phyloP scores from a whole-genome alignment of 352 stramenopile genomes.

The Phytophthora ramorum region DNA sequence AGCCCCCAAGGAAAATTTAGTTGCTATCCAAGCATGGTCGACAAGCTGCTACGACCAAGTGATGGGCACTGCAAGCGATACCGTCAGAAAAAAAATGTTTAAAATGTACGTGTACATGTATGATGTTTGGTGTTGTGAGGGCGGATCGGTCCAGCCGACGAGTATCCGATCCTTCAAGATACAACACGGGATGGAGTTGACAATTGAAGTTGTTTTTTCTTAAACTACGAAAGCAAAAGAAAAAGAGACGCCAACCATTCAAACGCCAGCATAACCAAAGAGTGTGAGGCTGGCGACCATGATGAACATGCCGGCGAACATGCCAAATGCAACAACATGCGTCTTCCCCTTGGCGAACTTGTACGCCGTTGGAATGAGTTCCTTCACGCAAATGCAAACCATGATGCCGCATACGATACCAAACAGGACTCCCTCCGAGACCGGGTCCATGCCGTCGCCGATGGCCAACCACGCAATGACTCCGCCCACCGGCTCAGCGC shows the following conservation, averaged over 20 bases:
- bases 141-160: too few relatives aligned
- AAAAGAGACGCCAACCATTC: background rate
- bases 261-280: conserved; percentile 77
- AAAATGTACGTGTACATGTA: too few relatives aligned
- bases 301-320: conserved; percentile 86
- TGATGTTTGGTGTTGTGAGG: too few relatives aligned
- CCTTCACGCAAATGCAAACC: conserved; percentile 91
- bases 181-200: too few relatives aligned
- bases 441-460: conserved; percentile 64
- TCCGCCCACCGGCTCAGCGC: conserved; percentile 90
- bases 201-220: too few relatives aligned
- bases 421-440: conserved; percentile 90
- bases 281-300: conserved; percentile 92
- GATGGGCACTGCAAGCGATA: too few relatives aligned
- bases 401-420: conserved; percentile 95
- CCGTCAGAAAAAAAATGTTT: too few relatives aligned
- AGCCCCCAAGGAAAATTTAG: too few relatives aligned
- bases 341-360: conserved; percentile 85
- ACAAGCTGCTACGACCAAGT: too few relatives aligned
- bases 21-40: too few relatives aligned
- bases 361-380: conserved; percentile 92
- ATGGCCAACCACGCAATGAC: conserved; percentile 89
- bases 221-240: background rate
- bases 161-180: too few relatives aligned
- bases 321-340: conserved; percentile 76